Evolutionary conservation across 2,329 filamentous ascomycete species (phyloP).

Genomic region (Alternaria arborescens): DNA sequence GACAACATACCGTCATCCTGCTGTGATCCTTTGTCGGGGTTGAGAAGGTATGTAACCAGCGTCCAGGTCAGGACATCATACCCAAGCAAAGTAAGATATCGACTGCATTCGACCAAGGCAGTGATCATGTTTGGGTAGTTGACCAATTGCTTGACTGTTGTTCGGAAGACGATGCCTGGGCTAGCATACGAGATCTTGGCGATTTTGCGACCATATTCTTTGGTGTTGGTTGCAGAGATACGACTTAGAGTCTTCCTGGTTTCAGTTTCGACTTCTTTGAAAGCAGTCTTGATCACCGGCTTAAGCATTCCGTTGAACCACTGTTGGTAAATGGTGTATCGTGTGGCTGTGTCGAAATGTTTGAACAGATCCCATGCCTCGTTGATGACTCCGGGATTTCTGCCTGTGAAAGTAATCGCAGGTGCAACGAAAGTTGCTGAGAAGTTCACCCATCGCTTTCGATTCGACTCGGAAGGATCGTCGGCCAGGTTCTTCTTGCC

Average conservation of each 20-base stretch:
- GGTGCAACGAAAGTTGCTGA: conserved; percentile 86
- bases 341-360: conserved; percentile 75
- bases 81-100: conserved; percentile 90
- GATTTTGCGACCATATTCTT: conserved; percentile 84
- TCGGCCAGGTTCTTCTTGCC: conserved; percentile 76
- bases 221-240: conserved; percentile 85
- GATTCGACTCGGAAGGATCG: conserved; percentile 75
- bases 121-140: conserved; percentile 95
- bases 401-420: conserved; percentile 82
- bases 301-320: conserved; percentile 68
- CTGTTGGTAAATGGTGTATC: conserved; percentile 91
- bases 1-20: conserved; percentile 77
- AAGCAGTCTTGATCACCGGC: conserved; percentile 80
- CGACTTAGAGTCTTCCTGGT: conserved; percentile 89
- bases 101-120: conserved; percentile 90
- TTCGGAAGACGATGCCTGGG: conserved; percentile 89
- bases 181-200: conserved; percentile 93
- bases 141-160: conserved; percentile 89
- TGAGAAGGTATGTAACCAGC: conserved; percentile 75
- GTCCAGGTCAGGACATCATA: conserved; percentile 96
- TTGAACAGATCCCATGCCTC: conserved; percentile 86
- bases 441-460: conserved; percentile 82
- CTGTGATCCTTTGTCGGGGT: conserved; percentile 65
- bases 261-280: conserved; percentile 77
- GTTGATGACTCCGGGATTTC: conserved; percentile 84